Evolutionary conservation across 2,329 filamentous ascomycete genomes (phyloP).

Genomic region (Falciphora oryzae): DNA sequence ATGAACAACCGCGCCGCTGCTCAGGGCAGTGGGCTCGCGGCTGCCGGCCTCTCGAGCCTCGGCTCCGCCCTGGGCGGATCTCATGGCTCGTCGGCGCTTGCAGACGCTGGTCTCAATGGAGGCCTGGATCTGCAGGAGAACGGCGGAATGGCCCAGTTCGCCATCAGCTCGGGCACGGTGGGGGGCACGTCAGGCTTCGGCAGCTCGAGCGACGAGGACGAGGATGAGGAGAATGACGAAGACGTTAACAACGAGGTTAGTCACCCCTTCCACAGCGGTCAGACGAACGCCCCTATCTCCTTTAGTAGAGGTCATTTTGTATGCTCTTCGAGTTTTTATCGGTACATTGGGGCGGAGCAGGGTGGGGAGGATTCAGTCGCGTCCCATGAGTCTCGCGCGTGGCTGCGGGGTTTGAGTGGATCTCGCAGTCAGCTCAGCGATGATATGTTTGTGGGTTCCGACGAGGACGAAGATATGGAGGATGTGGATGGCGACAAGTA

Average conservation of each 20-base stretch:
- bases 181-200: conserved; percentile 70
- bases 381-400: background rate
- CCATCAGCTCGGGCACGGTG: conserved; percentile 66
- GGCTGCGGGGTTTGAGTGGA: conserved; percentile 5
- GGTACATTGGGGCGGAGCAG: background rate
- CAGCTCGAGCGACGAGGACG: conserved; percentile 92
- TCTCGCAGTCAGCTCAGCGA: background rate
- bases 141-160: conserved; percentile 57
- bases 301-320: background rate
- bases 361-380: background rate
- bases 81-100: conserved; percentile 59
- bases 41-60: conserved; percentile 43
- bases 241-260: conserved; percentile 65
- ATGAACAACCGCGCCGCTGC: conserved; percentile 66
- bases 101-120: conserved; percentile 75
- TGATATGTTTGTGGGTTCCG: background rate
- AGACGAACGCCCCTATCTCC: background rate
- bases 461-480: background rate
- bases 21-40: conserved; percentile 34
- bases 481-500: background rate
- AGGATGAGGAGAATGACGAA: conserved; percentile 82
- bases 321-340: background rate
- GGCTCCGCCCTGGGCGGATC: conserved; percentile 28
- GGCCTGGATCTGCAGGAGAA: conserved; percentile 63
- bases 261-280: conserved; percentile 20